A percentile compares a stretch with the other conserved stretches of the same genome.
Evolutionary conservation across 176 grass and related monocot species (phyloP).

Genomic region (Phragmites australis): DNA sequence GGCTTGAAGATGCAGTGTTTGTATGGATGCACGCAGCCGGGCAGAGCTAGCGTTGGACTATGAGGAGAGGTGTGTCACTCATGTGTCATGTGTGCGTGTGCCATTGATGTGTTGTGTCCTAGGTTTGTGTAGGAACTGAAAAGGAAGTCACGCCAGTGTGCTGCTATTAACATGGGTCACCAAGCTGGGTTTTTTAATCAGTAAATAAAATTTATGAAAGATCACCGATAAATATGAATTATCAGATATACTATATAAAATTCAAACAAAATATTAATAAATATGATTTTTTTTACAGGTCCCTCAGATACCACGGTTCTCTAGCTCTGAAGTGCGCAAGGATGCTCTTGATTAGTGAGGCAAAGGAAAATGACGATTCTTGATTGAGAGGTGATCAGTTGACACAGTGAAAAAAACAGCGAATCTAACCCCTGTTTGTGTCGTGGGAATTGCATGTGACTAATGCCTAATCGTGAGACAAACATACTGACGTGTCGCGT

Average conservation of each 20-base stretch:
- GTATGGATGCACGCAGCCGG: neutral
- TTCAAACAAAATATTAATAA: no score
- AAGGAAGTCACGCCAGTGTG: no score
- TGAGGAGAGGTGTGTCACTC: neutral
- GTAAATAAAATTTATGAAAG: no score
- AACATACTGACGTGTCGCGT: neutral
- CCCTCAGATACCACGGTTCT: neutral
- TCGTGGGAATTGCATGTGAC: constrained; percentile 4
- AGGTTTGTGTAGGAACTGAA: no score
- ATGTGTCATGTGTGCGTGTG: neutral
- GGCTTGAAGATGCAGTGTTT: neutral
- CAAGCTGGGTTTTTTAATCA: no score
- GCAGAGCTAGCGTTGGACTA: no score
- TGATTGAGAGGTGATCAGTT: constrained; percentile 19
- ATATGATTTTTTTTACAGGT: no score
- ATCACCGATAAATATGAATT: no score
- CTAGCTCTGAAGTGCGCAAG: neutral
- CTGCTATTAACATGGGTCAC: no score
- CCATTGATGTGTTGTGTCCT: no score
- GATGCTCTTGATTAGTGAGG: constrained; percentile 5
- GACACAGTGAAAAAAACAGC: neutral
- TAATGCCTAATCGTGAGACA: constrained; percentile 14
- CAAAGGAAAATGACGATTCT: neutral
- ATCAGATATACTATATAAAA: no score
- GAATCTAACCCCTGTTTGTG: neutral